These are phyloP conservation scores for Solanum pimpinellifolium DNA, from an alignment of 257 asterid genomes.

Conservation along the genomic window DNA sequence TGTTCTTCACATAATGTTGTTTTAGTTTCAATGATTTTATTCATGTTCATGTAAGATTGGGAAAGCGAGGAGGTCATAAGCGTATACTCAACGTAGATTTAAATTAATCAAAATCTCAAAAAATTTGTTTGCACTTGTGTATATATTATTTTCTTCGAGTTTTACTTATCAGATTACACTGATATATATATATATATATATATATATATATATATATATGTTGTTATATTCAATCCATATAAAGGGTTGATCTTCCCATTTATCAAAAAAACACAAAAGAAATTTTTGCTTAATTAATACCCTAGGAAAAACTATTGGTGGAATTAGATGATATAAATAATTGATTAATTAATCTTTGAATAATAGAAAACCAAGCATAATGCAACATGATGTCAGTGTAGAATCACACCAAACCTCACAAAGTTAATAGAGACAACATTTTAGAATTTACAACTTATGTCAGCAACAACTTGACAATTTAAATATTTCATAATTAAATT, in stretches of 20 bases:
- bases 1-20: not conserved
- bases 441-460: not conserved
- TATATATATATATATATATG: too few relatives aligned
- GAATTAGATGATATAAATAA: not conserved
- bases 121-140: fast-evolving
- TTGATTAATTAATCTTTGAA: not conserved
- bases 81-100: fast-evolving
- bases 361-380: not conserved
- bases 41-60: not conserved
- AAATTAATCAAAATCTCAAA: not conserved
- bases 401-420: conserved; percentile 1
- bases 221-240: not conserved
- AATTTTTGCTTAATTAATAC: not conserved
- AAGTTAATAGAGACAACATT: not conserved
- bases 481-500: not conserved
- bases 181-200: too few relatives aligned
- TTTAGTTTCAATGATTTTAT: not conserved
- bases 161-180: not conserved
- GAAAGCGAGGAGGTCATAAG: not conserved
- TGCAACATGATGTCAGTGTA: conserved; percentile 1
- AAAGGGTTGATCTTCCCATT: not conserved
- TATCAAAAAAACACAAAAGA: not conserved
- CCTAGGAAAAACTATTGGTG: not conserved
- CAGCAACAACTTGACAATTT: not conserved
- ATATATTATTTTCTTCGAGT: not conserved